Conservation (phyloP, 805 yeast species). For the Scheffersomyces ergatensis region DNA sequence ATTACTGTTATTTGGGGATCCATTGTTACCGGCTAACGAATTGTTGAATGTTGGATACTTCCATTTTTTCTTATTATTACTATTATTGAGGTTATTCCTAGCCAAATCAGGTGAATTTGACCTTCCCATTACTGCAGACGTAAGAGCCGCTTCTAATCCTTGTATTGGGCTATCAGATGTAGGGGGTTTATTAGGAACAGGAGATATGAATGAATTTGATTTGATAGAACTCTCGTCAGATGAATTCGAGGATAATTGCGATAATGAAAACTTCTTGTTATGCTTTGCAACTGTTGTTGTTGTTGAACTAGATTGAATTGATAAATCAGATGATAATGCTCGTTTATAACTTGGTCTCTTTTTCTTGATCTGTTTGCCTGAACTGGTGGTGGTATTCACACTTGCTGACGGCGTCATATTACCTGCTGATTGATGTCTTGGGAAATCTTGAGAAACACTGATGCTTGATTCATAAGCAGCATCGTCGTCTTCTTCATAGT, state of each 20-base stretch:
- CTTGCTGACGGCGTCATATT: conserved; percentile 12
- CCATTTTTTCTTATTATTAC: conserved; percentile 1
- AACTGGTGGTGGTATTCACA: neutral
- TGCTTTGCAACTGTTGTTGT: conserved; percentile 15
- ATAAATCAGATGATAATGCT: conserved; percentile 33
- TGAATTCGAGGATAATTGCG: conserved; percentile 36
- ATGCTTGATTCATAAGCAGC: conserved; percentile 34
- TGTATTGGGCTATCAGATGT: neutral
- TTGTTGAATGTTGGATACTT: conserved; percentile 2
- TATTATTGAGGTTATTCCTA: neutral
- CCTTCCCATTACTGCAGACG: neutral
- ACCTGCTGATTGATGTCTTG: conserved; percentile 9
- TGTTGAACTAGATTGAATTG: conserved; percentile 29
- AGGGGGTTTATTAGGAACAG: conserved; percentile 5
- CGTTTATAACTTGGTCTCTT: conserved; percentile 32
- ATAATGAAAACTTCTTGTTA: conserved; percentile 24
- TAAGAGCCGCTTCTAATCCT: neutral
- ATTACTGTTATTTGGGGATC: neutral
- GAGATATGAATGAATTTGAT: neutral
- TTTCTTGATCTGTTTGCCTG: conserved; percentile 3
- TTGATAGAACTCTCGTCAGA: conserved; percentile 28
- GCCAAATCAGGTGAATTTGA: conserved; percentile 6
- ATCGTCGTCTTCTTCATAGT: conserved; percentile 29
- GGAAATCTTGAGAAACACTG: conserved; percentile 29
- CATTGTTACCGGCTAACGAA: too few species aligned